Base-by-base conservation (phyloP, 148 eudicot species). In the Oxyria digyna region DNA sequence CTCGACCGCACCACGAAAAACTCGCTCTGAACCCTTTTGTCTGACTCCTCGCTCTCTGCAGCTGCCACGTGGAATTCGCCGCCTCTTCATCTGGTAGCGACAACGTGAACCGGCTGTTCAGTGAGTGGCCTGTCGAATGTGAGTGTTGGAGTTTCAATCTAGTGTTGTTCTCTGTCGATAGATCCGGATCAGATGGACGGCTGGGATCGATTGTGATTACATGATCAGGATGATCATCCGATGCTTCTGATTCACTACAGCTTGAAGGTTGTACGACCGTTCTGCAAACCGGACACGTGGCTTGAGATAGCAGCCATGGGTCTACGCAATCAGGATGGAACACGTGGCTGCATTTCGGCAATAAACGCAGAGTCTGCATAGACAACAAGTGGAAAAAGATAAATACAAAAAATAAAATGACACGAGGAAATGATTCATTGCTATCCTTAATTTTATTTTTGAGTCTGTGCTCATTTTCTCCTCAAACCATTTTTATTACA, bases 251-350 rank as follows among this genome's bases (percentile, higher is more conserved):
- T 6, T 52, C 59, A 10, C 59, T 11, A 0, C 13, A 52, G 1
- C 29, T 23, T 54, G 62, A 23, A 54, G 52, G 52, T 46, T 4
- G 20, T 46, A 46, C 14, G 24, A 10, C 31, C 62, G 62, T 24
- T 54, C 62, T 54, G 62, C 62, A 54, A 6, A 54, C 62, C 1
- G 62, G 62, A 54, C 62, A 54, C 62, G 62, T 54, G 32, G 26
- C 62, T 23, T 54, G 62, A 0, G 17, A 54, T 23, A 24, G 31
- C 32, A 54, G 62, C 62, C 62, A 54, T 23, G 62, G 62, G 6
- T 54, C 62, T 1, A 54, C 62, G 15, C 62, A 54, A 54, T 54
- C 11, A 9, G 62, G 62, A 12, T 54, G 62, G 31, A 54, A 54
- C 62, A 54, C 62, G 15, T 54, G 59, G 31, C 62, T 54, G 1